These are phyloP conservation scores for Mangifera indica DNA, from an alignment of 345 rosid species.

Conservation along the genomic window DNA sequence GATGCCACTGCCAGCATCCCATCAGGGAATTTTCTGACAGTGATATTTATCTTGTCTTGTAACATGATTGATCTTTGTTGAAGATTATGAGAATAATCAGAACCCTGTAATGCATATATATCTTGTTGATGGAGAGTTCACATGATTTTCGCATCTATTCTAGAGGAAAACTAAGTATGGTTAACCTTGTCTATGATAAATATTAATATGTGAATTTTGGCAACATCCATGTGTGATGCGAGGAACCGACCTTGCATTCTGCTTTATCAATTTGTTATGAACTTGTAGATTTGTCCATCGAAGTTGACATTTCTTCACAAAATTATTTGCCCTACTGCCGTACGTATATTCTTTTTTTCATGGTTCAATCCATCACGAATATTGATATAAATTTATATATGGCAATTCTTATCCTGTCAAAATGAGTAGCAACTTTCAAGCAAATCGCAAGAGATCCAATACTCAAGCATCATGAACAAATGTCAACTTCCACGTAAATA, in stretches of 20 bases:
- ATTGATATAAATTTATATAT: too few species aligned
- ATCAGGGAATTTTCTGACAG: neutral
- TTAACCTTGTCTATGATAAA: neutral
- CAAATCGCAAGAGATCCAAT: too few species aligned
- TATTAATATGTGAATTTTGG: neutral
- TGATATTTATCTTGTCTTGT: neutral
- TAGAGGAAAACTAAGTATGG: neutral
- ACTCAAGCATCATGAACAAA: too few species aligned
- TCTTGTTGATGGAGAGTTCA: neutral
- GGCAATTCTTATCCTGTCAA: too few species aligned
- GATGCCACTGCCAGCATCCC: neutral
- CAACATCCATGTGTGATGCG: neutral
- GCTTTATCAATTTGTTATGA: neutral
- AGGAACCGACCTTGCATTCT: constrained; percentile 9
- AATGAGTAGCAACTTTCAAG: too few species aligned
- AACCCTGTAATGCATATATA: neutral
- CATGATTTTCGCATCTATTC: neutral
- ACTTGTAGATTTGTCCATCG: neutral
- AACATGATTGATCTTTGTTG: neutral
- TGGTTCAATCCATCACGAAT: neutral
- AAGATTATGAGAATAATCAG: constrained; percentile 7
- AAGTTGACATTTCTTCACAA: constrained; percentile 3
- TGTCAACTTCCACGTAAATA: too few species aligned
- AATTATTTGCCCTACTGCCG: neutral
- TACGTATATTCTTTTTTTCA: neutral